Evolutionary conservation across 1,284 basidiomycete species (phyloP).

Genomic region (Lignosus rhinocerotis): DNA sequence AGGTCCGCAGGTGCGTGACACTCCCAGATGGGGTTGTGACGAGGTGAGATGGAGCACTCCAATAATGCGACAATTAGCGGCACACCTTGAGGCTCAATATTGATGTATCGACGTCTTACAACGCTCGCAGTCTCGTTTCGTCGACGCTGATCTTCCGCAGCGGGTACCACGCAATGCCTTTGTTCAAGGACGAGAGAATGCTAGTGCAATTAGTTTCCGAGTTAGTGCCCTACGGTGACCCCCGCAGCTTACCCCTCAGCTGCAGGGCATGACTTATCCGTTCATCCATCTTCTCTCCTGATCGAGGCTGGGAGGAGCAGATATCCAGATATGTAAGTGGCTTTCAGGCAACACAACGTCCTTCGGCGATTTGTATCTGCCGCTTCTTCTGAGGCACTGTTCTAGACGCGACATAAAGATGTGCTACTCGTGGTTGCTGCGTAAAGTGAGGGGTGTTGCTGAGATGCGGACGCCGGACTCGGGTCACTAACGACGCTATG

Average conservation of each 20-base stretch:
- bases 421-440: background rate
- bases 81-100: background rate
- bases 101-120: background rate
- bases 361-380: background rate
- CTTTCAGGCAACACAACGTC: background rate
- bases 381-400: background rate
- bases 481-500: background rate
- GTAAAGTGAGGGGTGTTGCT: background rate
- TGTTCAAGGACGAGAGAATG: background rate
- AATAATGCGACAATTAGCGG: background rate
- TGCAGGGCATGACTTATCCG: background rate
- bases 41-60: background rate
- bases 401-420: background rate
- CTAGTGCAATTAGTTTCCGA: background rate
- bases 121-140: constrained; percentile 1
- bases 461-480: background rate
- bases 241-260: background rate
- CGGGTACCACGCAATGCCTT: background rate
- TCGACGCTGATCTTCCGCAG: constrained; percentile 15
- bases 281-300: background rate
- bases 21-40: background rate
- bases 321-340: background rate
- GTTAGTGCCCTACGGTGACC: background rate
- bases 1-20: background rate
- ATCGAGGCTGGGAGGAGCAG: background rate